Conservation (phyloP, 2,329 filamentous ascomycete species). For the Colletotrichum sp. region DNA sequence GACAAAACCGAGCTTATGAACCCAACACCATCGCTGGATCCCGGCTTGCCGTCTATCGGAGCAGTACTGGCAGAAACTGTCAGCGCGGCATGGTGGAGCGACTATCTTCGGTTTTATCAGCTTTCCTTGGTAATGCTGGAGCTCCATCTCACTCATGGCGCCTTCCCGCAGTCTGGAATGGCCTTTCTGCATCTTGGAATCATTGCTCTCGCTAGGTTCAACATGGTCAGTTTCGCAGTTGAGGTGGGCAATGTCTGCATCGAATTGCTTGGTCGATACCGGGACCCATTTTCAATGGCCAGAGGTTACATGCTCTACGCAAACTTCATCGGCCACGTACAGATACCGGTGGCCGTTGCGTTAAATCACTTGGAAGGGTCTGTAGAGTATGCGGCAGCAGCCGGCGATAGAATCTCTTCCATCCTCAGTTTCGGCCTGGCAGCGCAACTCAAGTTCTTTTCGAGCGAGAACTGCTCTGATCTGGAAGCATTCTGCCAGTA, state of each 20-base stretch:
- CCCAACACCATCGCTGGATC: conserved; percentile 49
- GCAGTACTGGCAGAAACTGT: conserved; percentile 74
- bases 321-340: conserved; percentile 73
- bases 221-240: conserved; percentile 71
- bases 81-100: conserved; percentile 76
- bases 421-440: conserved; percentile 75
- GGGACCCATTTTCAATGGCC: conserved; percentile 70
- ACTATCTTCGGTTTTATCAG: conserved; percentile 75
- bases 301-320: conserved; percentile 73
- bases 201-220: conserved; percentile 72
- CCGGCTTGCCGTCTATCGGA: conserved; percentile 66
- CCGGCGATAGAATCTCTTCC: conserved; percentile 74
- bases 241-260: conserved; percentile 69
- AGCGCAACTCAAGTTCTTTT: conserved; percentile 71
- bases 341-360: conserved; percentile 64
- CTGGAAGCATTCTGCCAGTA: conserved; percentile 75
- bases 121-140: conserved; percentile 70
- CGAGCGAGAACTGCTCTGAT: conserved; percentile 71
- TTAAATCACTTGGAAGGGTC: conserved; percentile 68
- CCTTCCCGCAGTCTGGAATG: conserved; percentile 73
- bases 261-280: conserved; percentile 67
- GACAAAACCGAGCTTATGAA: conserved; percentile 54
- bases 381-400: conserved; percentile 68
- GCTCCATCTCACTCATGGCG: conserved; percentile 66
- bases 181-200: conserved; percentile 72